These are phyloP conservation scores for Russula abietina DNA, from an alignment of 768 basidiomycete species.

Conservation along the genomic window DNA sequence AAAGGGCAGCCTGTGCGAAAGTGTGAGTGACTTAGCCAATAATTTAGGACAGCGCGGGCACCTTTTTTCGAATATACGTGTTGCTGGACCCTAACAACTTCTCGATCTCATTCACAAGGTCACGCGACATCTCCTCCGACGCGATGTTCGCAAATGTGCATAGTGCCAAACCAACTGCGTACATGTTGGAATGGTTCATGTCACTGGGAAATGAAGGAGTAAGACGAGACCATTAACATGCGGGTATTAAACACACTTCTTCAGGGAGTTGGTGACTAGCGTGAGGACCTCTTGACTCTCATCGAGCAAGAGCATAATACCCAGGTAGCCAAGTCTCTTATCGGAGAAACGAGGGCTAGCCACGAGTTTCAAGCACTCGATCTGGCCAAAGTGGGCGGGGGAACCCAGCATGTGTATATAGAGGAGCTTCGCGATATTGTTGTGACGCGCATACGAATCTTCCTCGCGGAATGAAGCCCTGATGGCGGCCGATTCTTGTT, in stretches of 20 bases:
- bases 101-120: conserved; percentile 96
- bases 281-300: conserved; percentile 98
- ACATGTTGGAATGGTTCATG: conserved; percentile 99
- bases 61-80: conserved; percentile 99
- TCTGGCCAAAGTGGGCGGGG: conserved; percentile 98
- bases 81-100: conserved; percentile 96
- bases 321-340: conserved; percentile 93
- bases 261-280: conserved; percentile 94
- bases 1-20: conserved; percentile 76
- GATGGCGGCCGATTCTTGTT: conserved; percentile 96
- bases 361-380: conserved; percentile 92
- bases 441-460: conserved; percentile 89
- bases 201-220: conserved; percentile 52
- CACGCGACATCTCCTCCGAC: conserved; percentile 98
- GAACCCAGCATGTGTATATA: conserved; percentile 99
- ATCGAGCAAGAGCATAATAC: conserved; percentile 95
- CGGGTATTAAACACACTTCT: conserved; percentile 61
- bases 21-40: background rate
- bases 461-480: conserved; percentile 96
- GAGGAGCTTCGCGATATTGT: conserved; percentile 95
- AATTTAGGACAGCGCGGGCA: conserved; percentile 31
- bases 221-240: conserved; percentile 9
- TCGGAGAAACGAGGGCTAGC: conserved; percentile 94
- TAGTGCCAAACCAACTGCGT: conserved; percentile 92
- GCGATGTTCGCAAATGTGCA: conserved; percentile 99